Evolutionary conservation across 345 rosid species (phyloP).

Genomic region (Aquilaria malaccensis): DNA sequence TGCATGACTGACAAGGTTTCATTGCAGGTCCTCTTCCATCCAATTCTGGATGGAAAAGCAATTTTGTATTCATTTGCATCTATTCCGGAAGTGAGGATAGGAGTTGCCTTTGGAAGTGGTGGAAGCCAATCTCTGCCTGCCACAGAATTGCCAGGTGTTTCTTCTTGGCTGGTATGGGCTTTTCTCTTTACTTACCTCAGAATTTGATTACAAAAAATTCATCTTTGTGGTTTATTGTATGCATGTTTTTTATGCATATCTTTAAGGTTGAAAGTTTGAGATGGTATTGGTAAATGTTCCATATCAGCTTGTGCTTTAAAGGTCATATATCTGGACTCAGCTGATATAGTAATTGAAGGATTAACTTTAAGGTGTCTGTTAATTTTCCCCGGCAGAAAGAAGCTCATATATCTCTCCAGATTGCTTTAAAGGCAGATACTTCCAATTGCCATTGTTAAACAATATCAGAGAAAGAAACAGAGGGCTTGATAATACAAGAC

Average conservation of each 20-base stretch:
- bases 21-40: constrained; percentile 67
- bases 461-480: too few species aligned
- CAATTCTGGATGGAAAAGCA: constrained; percentile 71
- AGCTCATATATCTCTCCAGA: not conserved
- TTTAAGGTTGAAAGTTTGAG: too few species aligned
- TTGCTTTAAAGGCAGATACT: too few species aligned
- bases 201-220: too few species aligned
- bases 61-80: constrained; percentile 70
- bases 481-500: too few species aligned
- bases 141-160: constrained; percentile 84
- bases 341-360: too few species aligned
- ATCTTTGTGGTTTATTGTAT: not conserved
- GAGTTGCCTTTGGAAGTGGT: constrained; percentile 90
- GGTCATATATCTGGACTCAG: too few species aligned
- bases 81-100: constrained; percentile 70
- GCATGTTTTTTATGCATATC: not conserved
- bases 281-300: too few species aligned
- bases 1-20: constrained; percentile 4
- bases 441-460: too few species aligned
- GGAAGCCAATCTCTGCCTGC: constrained; percentile 87
- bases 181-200: not conserved
- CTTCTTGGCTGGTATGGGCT: constrained; percentile 71
- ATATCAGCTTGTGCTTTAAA: too few species aligned
- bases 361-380: too few species aligned
- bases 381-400: too few species aligned